Base-by-base conservation (phyloP, 106 monocot species). In the Dendrobium catenatum region DNA sequence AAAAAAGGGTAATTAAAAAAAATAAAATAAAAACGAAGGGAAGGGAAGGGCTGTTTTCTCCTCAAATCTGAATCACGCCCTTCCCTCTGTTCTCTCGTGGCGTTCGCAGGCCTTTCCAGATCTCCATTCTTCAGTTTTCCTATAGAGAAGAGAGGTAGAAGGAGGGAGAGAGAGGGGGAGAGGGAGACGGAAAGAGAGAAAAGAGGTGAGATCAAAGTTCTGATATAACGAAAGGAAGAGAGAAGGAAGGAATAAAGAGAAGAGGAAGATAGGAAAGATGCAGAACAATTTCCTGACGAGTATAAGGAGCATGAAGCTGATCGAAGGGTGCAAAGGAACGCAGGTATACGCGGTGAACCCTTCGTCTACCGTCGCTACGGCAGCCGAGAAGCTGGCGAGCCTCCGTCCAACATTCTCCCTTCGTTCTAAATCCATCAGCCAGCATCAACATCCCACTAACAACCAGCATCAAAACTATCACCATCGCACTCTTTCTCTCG, bases 281-380 rank as follows among this genome's bases (percentile, higher is more conserved):
- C 93, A 94, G 87, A 93, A 96, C 85, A 91, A 90, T 84, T 89
- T 96, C 68, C 56, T 96, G 61, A 96, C 94, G 55, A 90, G 87
- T 41, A 94, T 97, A 51, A 84, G 94, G 42, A 94, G 92, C 88
- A 56, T 97, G 74, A 97, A 92, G 85, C 74, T 97, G 5, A 85
- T 92, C 85, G 97, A 97, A 4, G 90, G 92, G 17, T 92, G 97
- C 88, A 92, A 92, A 55, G 86, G 89, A 29, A 76, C 79, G 44
- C 92, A 88, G 74, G 85, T 92, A 7, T 94, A 81, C 86, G 87
- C 92, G 42, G 16, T 76, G 76, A 76, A 76, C 27, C 76, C 76
- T 26, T 76, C 49, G 13, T 24, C 77, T 26, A 55, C 84, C 58
- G 37, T 78, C n/a, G 10, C 58, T 13, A 27, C 78, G 46, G 46